phyloP scores from a whole-genome alignment of 1,284 basidiomycete species.

The Leccinum fallax region DNA sequence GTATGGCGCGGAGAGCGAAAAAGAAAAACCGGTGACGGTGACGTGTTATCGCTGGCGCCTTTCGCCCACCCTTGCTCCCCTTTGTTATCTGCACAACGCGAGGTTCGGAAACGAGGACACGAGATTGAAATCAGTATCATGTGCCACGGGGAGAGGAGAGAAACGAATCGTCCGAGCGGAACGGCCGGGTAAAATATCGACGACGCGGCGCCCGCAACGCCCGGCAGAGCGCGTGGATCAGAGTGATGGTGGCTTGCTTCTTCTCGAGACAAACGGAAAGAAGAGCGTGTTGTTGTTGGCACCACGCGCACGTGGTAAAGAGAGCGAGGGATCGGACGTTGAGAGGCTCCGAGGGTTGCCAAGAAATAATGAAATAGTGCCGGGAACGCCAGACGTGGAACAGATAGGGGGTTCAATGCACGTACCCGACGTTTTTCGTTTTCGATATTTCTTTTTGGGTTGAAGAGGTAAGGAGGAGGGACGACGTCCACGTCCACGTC shows the following conservation, averaged over 20 bases:
- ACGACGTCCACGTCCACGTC: slow-evolving; percentile 1
- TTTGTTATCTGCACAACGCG: background rate
- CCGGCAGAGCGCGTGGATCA: background rate
- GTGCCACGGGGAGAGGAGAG: background rate
- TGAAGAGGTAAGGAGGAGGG: background rate
- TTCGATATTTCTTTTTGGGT: background rate
- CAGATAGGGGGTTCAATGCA: slow-evolving; percentile 12
- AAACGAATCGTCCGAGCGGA: background rate
- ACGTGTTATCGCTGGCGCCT: slow-evolving; percentile 7
- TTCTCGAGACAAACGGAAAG: background rate
- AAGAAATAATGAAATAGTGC: slow-evolving; percentile 20
- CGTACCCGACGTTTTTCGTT: slow-evolving; percentile 6
- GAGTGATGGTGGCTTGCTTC: background rate
- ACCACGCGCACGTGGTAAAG: background rate
- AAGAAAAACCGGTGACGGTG: slow-evolving; percentile 6
- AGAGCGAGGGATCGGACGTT: slow-evolving; percentile 19
- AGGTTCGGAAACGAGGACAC: background rate
- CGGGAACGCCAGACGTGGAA: slow-evolving; percentile 9
- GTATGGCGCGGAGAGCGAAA: slow-evolving; percentile 4
- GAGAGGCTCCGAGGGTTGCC: slow-evolving; percentile 21
- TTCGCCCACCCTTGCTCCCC: background rate
- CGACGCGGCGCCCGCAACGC: background rate
- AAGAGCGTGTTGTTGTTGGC: background rate
- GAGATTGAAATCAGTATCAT: background rate
- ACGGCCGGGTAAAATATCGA: background rate